Evolutionary conservation across 2,329 filamentous ascomycete species (phyloP), one percentile per base, ranked within the genome.

Genomic region (Truncatella angustata): DNA sequence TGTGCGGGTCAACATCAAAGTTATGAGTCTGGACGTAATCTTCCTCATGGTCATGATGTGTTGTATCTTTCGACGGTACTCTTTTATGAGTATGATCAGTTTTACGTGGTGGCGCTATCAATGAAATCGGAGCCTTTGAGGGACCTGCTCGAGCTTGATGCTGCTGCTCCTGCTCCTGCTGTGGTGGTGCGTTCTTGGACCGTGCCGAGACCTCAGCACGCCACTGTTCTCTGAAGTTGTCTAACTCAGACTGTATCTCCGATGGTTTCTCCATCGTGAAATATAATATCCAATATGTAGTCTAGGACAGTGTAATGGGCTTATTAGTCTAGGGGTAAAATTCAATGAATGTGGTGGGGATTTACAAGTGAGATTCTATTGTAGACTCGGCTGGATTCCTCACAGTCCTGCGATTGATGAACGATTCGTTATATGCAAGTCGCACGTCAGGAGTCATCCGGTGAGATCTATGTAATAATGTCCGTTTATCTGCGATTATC

Each of bases 151-250:
- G 11, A n/a, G 45, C 16, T 11, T 26, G 18, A 18, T 11, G 12
- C 20, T 35, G 47, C n/a, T 16, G 10, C 7, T 18, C 20, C 4
- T 42, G 47, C 12, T 10, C 24, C 16, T 16, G 23, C 10, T 21
- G 24, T 53, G 20, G 34, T 64, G 28, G n/a, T 14, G 64, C 26
- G 49, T 69, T 64, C 55, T 65, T 75, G 3, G 71, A 69, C 45
- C 75, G 65, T 5, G 65, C 63, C 37, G 65, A 64, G 18, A 96
- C 88, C 67, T 97, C 92, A 60, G 90, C 87, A 54, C 84, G 84
- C 92, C 92, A 97, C 77, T 91, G 81, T 64, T 84, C 81, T 58
- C 93, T 86, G 72, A 97, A 97, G 42, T 82, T 86, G 70, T 96
- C 90, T 54, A 97, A 82, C 69, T 96, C 91, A 47, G 86, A 79